These are phyloP conservation scores for Colletotrichum echinochloae DNA, from an alignment of 2,329 filamentous ascomycete species.

Conservation along the genomic window DNA sequence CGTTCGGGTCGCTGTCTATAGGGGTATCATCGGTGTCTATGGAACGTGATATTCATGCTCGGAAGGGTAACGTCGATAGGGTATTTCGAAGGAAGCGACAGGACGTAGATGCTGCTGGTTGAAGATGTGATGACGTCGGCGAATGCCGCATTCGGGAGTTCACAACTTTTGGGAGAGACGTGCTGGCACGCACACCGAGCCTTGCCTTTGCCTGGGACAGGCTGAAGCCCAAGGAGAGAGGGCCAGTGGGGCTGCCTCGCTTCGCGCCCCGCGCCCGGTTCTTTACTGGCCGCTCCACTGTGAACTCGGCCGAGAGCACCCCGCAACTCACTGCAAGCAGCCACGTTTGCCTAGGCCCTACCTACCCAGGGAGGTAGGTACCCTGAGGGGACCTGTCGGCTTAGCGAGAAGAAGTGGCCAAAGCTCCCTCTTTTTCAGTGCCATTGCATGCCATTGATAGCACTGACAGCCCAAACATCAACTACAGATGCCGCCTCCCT, in stretches of 20 bases:
- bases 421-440: slow-evolving; percentile 1
- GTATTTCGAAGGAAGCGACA: neutral
- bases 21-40: slow-evolving; percentile 22
- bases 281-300: slow-evolving; percentile 28
- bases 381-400: neutral
- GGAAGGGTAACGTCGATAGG: neutral
- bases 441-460: slow-evolving; percentile 4
- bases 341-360: neutral
- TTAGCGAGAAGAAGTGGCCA: slow-evolving; percentile 10
- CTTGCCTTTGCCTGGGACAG: slow-evolving; percentile 27
- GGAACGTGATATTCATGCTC: slow-evolving; percentile 30
- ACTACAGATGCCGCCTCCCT: neutral
- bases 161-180: slow-evolving; percentile 26
- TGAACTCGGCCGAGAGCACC: slow-evolving; percentile 34
- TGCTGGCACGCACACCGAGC: slow-evolving; percentile 35
- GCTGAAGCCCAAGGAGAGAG: neutral
- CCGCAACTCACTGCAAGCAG: slow-evolving; percentile 10
- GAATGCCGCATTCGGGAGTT: slow-evolving; percentile 24
- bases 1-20: slow-evolving; percentile 16
- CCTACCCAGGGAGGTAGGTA: neutral
- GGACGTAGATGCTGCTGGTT: slow-evolving; percentile 5
- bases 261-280: neutral
- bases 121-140: slow-evolving; percentile 39
- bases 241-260: neutral
- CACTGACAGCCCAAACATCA: neutral